These are phyloP conservation scores for Populus hybrid DNA, from an alignment of 441 rosid species.

Conservation along the genomic window DNA sequence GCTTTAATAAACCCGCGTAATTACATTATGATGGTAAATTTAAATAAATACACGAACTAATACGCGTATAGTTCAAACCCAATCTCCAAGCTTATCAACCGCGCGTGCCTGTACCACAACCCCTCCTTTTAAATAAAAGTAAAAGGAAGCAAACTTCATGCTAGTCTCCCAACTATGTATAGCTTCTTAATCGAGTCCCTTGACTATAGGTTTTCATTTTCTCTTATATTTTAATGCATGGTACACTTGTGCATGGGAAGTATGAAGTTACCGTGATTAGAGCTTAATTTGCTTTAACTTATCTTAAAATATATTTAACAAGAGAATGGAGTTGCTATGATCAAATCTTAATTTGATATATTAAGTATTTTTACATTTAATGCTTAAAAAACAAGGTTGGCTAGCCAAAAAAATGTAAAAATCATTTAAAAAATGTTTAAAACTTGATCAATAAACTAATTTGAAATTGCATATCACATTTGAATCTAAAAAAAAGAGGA, in stretches of 20 bases:
- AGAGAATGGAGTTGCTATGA: background rate
- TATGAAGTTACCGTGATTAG: background rate
- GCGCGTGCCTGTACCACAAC: slow-evolving; percentile 16
- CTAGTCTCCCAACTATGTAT: background rate
- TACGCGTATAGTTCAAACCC: background rate
- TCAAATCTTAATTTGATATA: background rate
- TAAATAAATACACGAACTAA: background rate
- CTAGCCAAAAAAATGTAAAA: too few species aligned
- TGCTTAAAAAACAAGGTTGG: too few species aligned
- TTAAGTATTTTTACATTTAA: too few species aligned
- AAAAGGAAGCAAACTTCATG: background rate
- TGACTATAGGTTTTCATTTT: background rate
- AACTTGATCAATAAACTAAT: too few species aligned
- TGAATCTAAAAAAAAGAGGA: too few species aligned
- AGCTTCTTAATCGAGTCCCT: background rate
- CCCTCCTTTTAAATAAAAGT: background rate
- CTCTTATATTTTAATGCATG: too few species aligned
- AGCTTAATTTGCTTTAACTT: background rate
- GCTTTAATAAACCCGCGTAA: slow-evolving; percentile 12
- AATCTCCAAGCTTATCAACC: slow-evolving; percentile 12
- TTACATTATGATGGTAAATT: slow-evolving; percentile 11
- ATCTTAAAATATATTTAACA: background rate
- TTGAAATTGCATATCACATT: too few species aligned
- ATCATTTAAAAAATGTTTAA: too few species aligned
- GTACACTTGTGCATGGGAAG: background rate